Conservation (phyloP, 371 early-diverging fungal genomes). For the Syncephalastrum contaminatum region DNA sequence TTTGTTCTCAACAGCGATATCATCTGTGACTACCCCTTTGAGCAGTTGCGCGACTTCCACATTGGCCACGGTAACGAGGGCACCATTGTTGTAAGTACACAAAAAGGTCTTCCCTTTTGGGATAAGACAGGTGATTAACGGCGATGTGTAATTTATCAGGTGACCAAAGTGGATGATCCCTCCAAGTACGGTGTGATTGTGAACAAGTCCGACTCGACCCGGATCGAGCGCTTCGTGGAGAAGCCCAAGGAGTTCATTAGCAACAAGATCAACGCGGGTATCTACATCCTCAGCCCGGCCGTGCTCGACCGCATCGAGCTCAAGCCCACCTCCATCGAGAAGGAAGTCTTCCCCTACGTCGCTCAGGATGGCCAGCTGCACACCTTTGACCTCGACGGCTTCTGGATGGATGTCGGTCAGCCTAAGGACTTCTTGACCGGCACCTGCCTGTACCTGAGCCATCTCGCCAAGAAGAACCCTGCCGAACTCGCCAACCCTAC, state of each 20-base stretch:
- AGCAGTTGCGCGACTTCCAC: slow-evolving; percentile 88
- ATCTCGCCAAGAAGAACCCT: slow-evolving; percentile 76
- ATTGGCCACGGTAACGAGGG: slow-evolving; percentile 89
- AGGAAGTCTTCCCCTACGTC: slow-evolving; percentile 97
- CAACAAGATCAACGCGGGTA: slow-evolving; percentile 99
- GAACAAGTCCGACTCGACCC: slow-evolving; percentile 61
- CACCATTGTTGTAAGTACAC: slow-evolving; percentile 80
- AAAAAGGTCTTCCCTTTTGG: not conserved
- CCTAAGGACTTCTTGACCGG: slow-evolving; percentile 98
- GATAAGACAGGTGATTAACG: not conserved
- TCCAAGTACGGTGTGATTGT: slow-evolving; percentile 98
- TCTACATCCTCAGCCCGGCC: slow-evolving; percentile 94
- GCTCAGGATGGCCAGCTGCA: slow-evolving; percentile 86
- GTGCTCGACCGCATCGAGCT: slow-evolving; percentile 94
- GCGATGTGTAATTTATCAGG: slow-evolving; percentile 32
- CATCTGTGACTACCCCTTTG: slow-evolving; percentile 98
- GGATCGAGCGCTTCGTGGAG: slow-evolving; percentile 97
- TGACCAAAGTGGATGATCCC: slow-evolving; percentile 99
- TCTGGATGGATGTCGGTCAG: slow-evolving; percentile 99
- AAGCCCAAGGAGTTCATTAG: slow-evolving; percentile 96
- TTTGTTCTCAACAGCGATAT: slow-evolving; percentile 99
- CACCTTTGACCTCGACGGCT: slow-evolving; percentile 94
- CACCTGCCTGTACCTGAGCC: slow-evolving; percentile 90
- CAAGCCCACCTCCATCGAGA: slow-evolving; percentile 97
- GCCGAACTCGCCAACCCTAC: slow-evolving; percentile 69